phyloP scores from a whole-genome alignment of 1,284 basidiomycete genomes.

The Ceratobasidium sp. region DNA sequence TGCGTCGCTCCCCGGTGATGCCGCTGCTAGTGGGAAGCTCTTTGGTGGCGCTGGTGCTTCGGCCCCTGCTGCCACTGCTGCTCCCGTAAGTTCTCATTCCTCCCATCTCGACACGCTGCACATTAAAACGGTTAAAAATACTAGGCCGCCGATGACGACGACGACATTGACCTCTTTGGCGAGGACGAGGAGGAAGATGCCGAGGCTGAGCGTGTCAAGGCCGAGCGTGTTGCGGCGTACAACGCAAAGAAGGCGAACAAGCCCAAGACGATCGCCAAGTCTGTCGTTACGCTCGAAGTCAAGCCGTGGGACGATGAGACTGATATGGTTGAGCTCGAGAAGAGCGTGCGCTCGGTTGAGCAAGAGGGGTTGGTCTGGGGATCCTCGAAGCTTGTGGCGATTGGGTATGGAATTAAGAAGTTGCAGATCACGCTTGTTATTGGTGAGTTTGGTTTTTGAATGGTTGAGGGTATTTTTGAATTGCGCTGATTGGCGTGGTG shows the following conservation, averaged over 20 bases:
- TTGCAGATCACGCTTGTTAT: conserved; percentile 96
- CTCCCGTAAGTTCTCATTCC: conserved; percentile 56
- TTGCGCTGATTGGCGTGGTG: conserved; percentile 26
- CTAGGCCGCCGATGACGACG: conserved; percentile 79
- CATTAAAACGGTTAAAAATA: neutral
- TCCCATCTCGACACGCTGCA: too few relatives aligned
- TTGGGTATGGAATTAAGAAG: conserved; percentile 95
- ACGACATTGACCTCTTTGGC: conserved; percentile 93
- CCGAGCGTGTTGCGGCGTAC: conserved; percentile 95
- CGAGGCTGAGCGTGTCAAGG: conserved; percentile 95
- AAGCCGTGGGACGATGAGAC: conserved; percentile 99
- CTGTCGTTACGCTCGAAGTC: conserved; percentile 95
- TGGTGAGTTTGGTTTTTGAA: conserved; percentile 68
- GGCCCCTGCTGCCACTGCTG: conserved; percentile 61
- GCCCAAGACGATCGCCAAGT: conserved; percentile 92
- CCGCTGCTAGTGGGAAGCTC: conserved; percentile 84
- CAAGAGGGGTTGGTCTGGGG: conserved; percentile 97
- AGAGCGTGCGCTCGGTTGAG: conserved; percentile 87
- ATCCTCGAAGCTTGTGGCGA: conserved; percentile 89
- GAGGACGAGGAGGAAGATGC: conserved; percentile 90
- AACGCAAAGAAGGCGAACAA: conserved; percentile 94
- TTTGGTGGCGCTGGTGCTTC: conserved; percentile 65
- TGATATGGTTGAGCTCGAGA: conserved; percentile 92
- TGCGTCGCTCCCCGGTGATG: conserved; percentile 84
- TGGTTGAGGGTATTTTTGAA: neutral